Conservation (phyloP, 2,329 filamentous ascomycete genomes). For the Sodiomyces alkalinus region DNA sequence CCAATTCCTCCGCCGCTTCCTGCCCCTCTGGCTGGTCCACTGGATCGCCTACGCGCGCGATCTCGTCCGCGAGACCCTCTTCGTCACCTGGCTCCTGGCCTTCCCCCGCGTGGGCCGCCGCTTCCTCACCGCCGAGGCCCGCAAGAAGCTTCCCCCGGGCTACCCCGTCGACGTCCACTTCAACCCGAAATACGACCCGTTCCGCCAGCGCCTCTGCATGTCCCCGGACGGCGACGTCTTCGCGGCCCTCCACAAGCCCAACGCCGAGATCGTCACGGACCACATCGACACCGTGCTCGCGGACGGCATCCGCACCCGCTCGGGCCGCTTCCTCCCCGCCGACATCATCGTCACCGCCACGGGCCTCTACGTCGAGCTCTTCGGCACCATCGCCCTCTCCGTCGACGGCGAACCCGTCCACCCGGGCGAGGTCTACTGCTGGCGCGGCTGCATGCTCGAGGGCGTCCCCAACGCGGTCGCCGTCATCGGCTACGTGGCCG, state of each 20-base stretch:
- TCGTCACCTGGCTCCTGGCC: conserved; percentile 32
- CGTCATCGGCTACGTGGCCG: conserved; percentile 50
- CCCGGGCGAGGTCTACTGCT: conserved; percentile 36
- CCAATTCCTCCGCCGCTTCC: conserved; percentile 20
- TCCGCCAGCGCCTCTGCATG: conserved; percentile 64
- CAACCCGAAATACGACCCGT: conserved; percentile 47
- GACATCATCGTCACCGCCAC: conserved; percentile 59
- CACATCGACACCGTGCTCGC: conserved; percentile 33
- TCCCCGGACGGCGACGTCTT: conserved; percentile 43
- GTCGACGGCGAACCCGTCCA: conserved; percentile 39
- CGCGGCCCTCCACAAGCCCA: conserved; percentile 26
- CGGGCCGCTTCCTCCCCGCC: conserved; percentile 35
- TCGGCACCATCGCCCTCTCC: conserved; percentile 33
- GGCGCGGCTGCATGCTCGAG: conserved; percentile 51
- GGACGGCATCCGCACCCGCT: conserved; percentile 29
- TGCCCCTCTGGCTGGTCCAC: conserved; percentile 32
- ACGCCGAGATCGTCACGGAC: conserved; percentile 33
- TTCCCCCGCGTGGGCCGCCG: conserved; percentile 35
- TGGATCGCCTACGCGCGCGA: conserved; percentile 32
- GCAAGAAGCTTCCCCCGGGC: conserved; percentile 33
- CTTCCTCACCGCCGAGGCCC: conserved; percentile 29
- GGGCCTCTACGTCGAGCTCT: conserved; percentile 43
- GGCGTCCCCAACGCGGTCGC: conserved; percentile 48
- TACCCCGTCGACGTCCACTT: conserved; percentile 47
- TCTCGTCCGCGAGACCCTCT: conserved; percentile 28